Percentiles rank a stretch among this genome's conserved stretches.
These are phyloP conservation scores for Penicillium psychrosexuale DNA, from an alignment of 2,329 filamentous ascomycete species.

Conservation along the genomic window DNA sequence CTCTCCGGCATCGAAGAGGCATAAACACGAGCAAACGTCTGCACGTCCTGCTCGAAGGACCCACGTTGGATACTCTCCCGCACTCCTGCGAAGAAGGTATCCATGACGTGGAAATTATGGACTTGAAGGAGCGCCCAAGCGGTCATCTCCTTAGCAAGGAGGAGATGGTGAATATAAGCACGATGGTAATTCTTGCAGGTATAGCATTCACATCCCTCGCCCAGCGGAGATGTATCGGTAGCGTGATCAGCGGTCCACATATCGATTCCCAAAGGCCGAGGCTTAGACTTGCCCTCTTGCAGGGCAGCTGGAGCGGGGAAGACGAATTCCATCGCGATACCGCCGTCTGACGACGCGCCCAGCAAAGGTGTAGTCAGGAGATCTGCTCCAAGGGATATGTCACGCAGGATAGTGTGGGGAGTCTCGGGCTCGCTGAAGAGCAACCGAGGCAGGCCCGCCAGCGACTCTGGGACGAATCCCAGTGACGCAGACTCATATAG, in stretches of 20 bases:
- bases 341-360: conserved; percentile 71
- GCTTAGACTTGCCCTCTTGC: conserved; percentile 14
- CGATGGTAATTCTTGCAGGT: conserved; percentile 78
- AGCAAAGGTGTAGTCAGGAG: conserved; percentile 75
- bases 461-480: conserved; percentile 59
- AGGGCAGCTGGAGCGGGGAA: conserved; percentile 55
- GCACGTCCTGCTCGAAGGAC: conserved; percentile 54
- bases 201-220: conserved; percentile 70
- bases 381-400: conserved; percentile 75
- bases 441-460: conserved; percentile 67
- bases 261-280: conserved; percentile 65
- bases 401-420: conserved; percentile 74
- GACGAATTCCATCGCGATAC: conserved; percentile 75
- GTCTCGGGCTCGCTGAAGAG: conserved; percentile 67
- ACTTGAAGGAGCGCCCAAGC: conserved; percentile 90
- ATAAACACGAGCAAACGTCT: conserved; percentile 65
- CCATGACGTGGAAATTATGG: conserved; percentile 77
- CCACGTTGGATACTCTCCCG: conserved; percentile 60
- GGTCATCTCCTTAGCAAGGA: conserved; percentile 92
- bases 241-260: conserved; percentile 68
- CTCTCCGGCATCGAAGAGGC: conserved; percentile 68
- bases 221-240: conserved; percentile 61
- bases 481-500: conserved; percentile 73
- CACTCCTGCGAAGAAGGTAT: conserved; percentile 69
- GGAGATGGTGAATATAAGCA: conserved; percentile 82